phyloP scores from a whole-genome alignment of 768 basidiomycete genomes.

The Podaxis mareebaensis region DNA sequence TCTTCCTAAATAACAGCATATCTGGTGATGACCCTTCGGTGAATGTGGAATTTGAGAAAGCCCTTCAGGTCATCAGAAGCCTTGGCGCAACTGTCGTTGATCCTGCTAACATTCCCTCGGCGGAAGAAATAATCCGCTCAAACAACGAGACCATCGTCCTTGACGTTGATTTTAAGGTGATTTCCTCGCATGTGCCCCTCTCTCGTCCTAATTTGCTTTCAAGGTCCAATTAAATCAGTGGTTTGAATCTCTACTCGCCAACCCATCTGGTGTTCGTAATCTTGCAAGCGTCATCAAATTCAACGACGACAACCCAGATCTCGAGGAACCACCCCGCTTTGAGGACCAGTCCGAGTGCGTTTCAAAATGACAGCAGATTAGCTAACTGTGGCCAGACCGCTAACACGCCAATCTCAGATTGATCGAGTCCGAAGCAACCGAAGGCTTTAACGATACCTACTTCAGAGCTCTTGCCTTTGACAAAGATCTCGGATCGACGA shows the following conservation, averaged over 20 bases:
- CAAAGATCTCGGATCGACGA: slow-evolving; percentile 46
- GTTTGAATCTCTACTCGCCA: slow-evolving; percentile 43
- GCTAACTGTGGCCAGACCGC: background rate
- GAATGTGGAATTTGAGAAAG: slow-evolving; percentile 38
- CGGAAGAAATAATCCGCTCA: slow-evolving; percentile 46
- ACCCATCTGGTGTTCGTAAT: slow-evolving; percentile 55
- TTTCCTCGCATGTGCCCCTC: background rate
- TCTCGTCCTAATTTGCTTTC: background rate
- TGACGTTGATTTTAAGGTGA: slow-evolving; percentile 60
- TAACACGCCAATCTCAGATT: slow-evolving; percentile 27
- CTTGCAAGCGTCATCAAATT: slow-evolving; percentile 61
- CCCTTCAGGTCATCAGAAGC: slow-evolving; percentile 34
- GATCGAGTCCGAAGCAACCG: slow-evolving; percentile 38
- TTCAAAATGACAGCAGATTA: background rate
- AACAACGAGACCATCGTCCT: slow-evolving; percentile 58
- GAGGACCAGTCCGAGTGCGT: slow-evolving; percentile 39
- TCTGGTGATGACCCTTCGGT: slow-evolving; percentile 36
- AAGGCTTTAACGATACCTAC: slow-evolving; percentile 42
- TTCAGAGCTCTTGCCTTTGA: slow-evolving; percentile 45
- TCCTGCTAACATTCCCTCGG: slow-evolving; percentile 60
- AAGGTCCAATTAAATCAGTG: slow-evolving; percentile 58
- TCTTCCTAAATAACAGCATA: slow-evolving; percentile 34
- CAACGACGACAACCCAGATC: slow-evolving; percentile 49
- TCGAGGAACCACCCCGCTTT: slow-evolving; percentile 46
- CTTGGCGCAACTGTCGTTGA: slow-evolving; percentile 59